These are phyloP conservation scores for Haematococcus lacustris DNA, from an alignment of 139 green algal genomes.

Conservation along the genomic window DNA sequence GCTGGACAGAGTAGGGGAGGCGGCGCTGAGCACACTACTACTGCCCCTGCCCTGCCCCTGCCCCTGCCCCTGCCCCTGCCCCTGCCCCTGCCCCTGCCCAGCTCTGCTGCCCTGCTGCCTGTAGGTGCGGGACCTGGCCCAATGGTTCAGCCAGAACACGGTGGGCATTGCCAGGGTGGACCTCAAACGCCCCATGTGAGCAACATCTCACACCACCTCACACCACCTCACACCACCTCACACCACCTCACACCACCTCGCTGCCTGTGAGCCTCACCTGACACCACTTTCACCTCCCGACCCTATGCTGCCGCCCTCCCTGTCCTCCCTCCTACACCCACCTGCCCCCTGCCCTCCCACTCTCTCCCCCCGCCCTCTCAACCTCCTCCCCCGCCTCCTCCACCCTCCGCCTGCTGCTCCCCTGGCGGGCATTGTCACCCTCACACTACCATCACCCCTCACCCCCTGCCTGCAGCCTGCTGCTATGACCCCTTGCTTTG, in stretches of 20 bases:
- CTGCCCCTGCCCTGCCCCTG: too few species aligned
- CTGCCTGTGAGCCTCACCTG: not conserved
- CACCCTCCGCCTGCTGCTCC: not conserved
- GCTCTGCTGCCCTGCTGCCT: not conserved
- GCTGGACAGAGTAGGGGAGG: too few species aligned
- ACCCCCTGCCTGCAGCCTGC: not conserved
- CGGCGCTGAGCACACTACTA: too few species aligned
- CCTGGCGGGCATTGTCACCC: too few species aligned
- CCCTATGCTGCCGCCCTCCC: too few species aligned
- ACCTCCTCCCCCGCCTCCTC: not conserved
- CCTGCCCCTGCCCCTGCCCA: too few species aligned
- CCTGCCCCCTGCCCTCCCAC: not conserved
- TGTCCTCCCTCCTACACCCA: too few species aligned
- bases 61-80: too few species aligned
- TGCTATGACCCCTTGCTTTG: not conserved
- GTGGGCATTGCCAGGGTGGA: conserved; percentile 48
- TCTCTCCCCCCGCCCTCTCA: not conserved
- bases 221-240: not conserved
- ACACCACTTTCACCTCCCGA: not conserved
- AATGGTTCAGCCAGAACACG: conserved; percentile 31
- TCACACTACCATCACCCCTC: not conserved
- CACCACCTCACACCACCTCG: not conserved
- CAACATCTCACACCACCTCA: not conserved
- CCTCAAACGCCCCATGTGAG: conserved; percentile 46
- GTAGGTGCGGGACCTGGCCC: conserved; percentile 29